These are phyloP conservation scores for Neurospora sp. DNA, from an alignment of 495 filamentous ascomycete genomes.

Conservation along the genomic window DNA sequence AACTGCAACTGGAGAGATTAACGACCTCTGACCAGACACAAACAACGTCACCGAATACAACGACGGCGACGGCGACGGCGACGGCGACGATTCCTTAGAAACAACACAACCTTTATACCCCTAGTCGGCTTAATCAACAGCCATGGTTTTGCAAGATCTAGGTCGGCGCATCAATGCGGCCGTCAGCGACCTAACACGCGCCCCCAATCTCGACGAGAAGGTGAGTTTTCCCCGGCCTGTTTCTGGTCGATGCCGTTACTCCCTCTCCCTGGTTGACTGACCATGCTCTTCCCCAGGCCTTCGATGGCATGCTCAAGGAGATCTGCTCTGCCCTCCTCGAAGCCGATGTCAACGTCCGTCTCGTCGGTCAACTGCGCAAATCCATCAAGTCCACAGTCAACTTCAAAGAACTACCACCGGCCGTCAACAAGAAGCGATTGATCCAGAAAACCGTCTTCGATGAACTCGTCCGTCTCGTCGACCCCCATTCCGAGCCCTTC, in stretches of 20 bases:
- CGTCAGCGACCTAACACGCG: constrained; percentile 84
- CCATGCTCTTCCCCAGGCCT: constrained; percentile 50
- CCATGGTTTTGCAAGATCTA: constrained; percentile 97
- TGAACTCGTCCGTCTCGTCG: constrained; percentile 88
- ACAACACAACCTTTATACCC: neutral
- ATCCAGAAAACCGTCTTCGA: constrained; percentile 99
- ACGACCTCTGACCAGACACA: neutral
- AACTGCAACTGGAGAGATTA: neutral
- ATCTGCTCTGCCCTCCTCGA: constrained; percentile 89
- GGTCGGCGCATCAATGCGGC: constrained; percentile 97
- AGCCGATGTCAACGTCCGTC: constrained; percentile 90
- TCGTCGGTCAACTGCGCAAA: constrained; percentile 87
- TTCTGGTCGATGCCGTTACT: neutral
- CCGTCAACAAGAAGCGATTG: constrained; percentile 92
- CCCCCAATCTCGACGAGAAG: constrained; percentile 93
- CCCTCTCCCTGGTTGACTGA: neutral
- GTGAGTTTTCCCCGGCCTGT: constrained; percentile 30
- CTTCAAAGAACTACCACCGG: constrained; percentile 79
- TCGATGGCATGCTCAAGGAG: constrained; percentile 96
- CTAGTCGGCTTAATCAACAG: constrained; percentile 10
- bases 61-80: neutral
- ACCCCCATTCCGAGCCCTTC: constrained; percentile 92
- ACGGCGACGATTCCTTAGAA: neutral
- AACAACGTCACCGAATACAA: neutral
- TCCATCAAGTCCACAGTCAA: constrained; percentile 87